Conservation (phyloP, 176 grass and related monocot genomes). For the Avena insularis region DNA sequence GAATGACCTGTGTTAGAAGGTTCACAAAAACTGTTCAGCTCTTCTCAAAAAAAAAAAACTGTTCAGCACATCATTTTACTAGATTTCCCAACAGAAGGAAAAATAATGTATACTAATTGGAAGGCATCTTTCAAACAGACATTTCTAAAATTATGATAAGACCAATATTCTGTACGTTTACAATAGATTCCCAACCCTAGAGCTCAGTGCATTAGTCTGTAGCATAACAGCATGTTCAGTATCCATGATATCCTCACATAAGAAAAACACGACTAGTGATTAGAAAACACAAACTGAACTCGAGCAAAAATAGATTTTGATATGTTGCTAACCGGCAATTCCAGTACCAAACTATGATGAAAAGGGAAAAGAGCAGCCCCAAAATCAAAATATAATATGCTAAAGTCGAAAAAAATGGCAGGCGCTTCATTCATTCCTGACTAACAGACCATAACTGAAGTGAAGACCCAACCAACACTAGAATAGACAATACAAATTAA, state of each 20-base stretch:
- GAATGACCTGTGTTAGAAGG: constrained; percentile 70
- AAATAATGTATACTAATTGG: too few species aligned
- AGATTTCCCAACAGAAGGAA: background rate
- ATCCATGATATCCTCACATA: background rate
- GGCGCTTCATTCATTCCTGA: background rate
- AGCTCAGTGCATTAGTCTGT: background rate
- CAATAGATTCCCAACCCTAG: background rate
- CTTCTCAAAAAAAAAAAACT: background rate
- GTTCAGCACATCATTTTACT: constrained; percentile 1
- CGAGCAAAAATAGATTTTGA: background rate
- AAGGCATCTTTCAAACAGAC: background rate
- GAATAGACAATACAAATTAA: background rate
- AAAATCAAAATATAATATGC: background rate
- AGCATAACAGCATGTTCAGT: background rate
- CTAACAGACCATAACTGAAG: background rate
- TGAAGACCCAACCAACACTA: background rate
- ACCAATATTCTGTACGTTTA: background rate
- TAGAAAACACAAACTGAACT: background rate
- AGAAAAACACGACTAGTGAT: background rate
- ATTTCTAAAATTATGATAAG: background rate
- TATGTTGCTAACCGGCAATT: background rate
- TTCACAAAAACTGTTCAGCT: background rate
- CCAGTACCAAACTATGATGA: background rate
- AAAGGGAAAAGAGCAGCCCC: background rate
- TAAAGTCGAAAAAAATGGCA: background rate